Base-by-base conservation (phyloP, 768 basidiomycete genomes). In the Grammothele lineata region DNA sequence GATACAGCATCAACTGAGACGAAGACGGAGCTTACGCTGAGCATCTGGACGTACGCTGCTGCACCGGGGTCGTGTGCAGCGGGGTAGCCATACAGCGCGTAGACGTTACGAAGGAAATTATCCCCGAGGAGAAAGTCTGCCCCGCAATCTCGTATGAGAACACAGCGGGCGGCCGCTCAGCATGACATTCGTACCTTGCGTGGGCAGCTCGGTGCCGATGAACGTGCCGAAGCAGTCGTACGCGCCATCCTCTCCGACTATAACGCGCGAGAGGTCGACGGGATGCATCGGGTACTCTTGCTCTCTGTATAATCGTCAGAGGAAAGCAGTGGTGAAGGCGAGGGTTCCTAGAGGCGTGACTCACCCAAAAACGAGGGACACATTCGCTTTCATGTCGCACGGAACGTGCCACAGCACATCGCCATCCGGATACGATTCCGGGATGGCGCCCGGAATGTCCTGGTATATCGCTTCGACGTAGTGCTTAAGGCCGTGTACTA, bases 61-160 rank as follows among this genome's bases (percentile, higher is more conserved):
- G 27, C 27, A 14, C 14, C 8, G 8, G 27, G 27, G 27, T 30
- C 27, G 27, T 7, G 7, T 14, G 27, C 8, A 14, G 7, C 27
- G 27, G 27, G 27, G 30, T 47, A 52, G 40, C 55, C 43, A 42
- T 43, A 54, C 21, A 58, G 44, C n/a, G 50, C 32, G 43, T 56
- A 56, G 1, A 49, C 54, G 43, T 58, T 58, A 23, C 54, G 51
- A 30, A 58, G 25, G 54, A 58, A 58, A 14, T 51, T 25, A 34
- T 56, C 54, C 8, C 57, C 57, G 23, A 58, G 57, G 14, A 56
- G 46, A 32, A 51, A 52, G 36, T 53, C 57, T 47, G 43, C 22
- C 12, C 24, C 23, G 9, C 23, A 4, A 27, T 12, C 4, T 22
- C 2, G 5, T 2, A 21, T 21, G 24, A 26, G 11, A 15, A 15